Conservation (phyloP, 2,329 filamentous ascomycete genomes). For the Penicillium hordei region DNA sequence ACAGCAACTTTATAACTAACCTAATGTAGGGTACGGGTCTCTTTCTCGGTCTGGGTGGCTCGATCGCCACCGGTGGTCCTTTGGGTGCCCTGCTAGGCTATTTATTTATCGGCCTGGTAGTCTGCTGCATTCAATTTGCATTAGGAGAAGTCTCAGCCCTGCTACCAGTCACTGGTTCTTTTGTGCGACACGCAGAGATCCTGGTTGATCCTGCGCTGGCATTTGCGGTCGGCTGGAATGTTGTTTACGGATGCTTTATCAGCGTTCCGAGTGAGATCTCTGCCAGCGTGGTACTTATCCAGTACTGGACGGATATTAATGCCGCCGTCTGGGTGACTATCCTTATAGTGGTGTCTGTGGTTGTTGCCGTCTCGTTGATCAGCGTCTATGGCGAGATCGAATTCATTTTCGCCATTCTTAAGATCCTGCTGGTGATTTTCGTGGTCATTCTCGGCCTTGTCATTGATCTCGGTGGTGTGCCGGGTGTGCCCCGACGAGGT, state of each 20-base stretch:
- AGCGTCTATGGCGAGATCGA: constrained; percentile 53
- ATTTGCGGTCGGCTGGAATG: constrained; percentile 51
- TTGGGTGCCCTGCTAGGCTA: constrained; percentile 54
- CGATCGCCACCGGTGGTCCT: constrained; percentile 52
- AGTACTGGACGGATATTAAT: constrained; percentile 56
- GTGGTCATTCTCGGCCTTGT: constrained; percentile 52
- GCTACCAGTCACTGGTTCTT: constrained; percentile 53
- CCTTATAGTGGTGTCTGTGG: constrained; percentile 58
- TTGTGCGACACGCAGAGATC: constrained; percentile 53
- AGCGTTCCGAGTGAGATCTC: constrained; percentile 61
- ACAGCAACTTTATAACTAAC: not conserved
- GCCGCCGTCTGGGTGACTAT: constrained; percentile 48
- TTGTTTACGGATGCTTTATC: constrained; percentile 54
- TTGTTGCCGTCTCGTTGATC: constrained; percentile 58
- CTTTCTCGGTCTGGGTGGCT: constrained; percentile 54
- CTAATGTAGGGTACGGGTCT: constrained; percentile 46
- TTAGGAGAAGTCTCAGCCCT: constrained; percentile 54
- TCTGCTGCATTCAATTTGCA: constrained; percentile 53
- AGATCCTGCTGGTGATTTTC: constrained; percentile 51
- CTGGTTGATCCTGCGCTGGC: constrained; percentile 53
- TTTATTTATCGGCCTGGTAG: constrained; percentile 50
- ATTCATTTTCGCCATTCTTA: constrained; percentile 54
- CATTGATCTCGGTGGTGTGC: constrained; percentile 62
- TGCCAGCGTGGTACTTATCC: constrained; percentile 61
- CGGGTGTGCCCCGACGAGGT: constrained; percentile 59